Conservation (phyloP, 2,329 filamentous ascomycete genomes). For the Penicillium sp. region DNA sequence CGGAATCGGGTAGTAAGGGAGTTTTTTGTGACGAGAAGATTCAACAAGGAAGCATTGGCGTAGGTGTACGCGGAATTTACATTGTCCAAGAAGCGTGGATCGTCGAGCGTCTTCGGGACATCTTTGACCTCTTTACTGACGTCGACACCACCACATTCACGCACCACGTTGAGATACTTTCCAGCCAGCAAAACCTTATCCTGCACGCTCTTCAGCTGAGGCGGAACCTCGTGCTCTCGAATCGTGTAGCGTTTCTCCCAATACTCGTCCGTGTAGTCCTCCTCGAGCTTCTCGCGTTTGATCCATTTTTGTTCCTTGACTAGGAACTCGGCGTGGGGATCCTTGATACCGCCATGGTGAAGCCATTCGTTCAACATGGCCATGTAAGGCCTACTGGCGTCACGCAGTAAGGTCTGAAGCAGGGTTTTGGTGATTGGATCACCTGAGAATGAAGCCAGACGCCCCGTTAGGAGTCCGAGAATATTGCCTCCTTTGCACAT, state of each 20-base stretch:
- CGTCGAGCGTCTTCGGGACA: constrained; percentile 89
- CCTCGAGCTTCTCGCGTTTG: constrained; percentile 80
- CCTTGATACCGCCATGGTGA: constrained; percentile 90
- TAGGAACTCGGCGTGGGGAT: constrained; percentile 89
- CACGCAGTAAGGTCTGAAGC: constrained; percentile 75
- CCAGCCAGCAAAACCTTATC: constrained; percentile 93
- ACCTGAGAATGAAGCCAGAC: constrained; percentile 85
- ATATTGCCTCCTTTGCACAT: constrained; percentile 96
- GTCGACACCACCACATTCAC: constrained; percentile 94
- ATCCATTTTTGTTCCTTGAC: constrained; percentile 97
- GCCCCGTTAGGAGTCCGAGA: constrained; percentile 79
- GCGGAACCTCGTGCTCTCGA: constrained; percentile 83
- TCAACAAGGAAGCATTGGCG: constrained; percentile 89
- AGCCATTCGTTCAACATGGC: constrained; percentile 98
- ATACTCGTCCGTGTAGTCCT: constrained; percentile 98
- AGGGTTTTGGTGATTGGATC: constrained; percentile 83
- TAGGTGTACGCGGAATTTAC: constrained; percentile 93
- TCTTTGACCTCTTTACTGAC: constrained; percentile 84
- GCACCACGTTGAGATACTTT: constrained; percentile 96
- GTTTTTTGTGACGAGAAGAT: constrained; percentile 87
- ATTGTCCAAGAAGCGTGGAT: constrained; percentile 88
- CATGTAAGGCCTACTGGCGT: constrained; percentile 94
- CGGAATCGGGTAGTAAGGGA: constrained; percentile 80
- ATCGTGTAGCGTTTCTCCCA: constrained; percentile 98
- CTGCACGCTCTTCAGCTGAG: constrained; percentile 84